Conservation (phyloP, 768 basidiomycete species). For the Lactarius trivialis region DNA sequence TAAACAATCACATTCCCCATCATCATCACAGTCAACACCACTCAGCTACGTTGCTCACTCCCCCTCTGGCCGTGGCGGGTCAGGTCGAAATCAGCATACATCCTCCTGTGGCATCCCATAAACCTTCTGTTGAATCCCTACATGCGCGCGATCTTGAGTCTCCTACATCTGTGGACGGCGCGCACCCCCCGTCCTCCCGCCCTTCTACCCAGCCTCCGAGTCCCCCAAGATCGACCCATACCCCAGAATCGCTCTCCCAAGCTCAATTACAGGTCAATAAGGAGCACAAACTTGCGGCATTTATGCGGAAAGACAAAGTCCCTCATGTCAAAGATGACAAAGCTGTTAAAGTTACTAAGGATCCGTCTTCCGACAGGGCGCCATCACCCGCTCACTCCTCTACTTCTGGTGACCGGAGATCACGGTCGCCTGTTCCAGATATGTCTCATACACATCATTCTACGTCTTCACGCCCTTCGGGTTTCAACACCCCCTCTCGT, state of each 20-base stretch:
- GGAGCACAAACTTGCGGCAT: conserved; percentile 28
- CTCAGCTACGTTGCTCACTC: conserved; percentile 23
- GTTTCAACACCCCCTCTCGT: conserved; percentile 15
- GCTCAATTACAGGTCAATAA: conserved; percentile 20
- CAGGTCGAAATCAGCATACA: conserved; percentile 28
- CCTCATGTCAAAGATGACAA: conserved; percentile 28
- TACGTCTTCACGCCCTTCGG: conserved; percentile 10
- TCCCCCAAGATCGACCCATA: conserved; percentile 18
- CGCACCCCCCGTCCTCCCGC: conserved; percentile 25
- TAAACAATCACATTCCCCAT: conserved; percentile 85
- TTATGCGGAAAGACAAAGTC: conserved; percentile 33
- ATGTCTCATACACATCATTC: conserved; percentile 13
- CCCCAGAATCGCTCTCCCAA: background rate
- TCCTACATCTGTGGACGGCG: conserved; percentile 29
- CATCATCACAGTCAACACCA: conserved; percentile 28
- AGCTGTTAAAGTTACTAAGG: conserved; percentile 5
- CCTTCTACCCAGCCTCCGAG: conserved; percentile 23
- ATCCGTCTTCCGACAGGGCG: conserved; percentile 20
- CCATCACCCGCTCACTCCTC: conserved; percentile 26
- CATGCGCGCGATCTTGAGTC: conserved; percentile 35
- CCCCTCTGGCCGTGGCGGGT: conserved; percentile 24
- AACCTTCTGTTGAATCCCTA: conserved; percentile 32
- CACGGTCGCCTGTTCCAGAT: background rate
- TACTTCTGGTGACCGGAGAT: conserved; percentile 3
- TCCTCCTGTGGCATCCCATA: no score